Conservation (phyloP, 148 eudicot species). For the Nepenthes gracilis region DNA sequence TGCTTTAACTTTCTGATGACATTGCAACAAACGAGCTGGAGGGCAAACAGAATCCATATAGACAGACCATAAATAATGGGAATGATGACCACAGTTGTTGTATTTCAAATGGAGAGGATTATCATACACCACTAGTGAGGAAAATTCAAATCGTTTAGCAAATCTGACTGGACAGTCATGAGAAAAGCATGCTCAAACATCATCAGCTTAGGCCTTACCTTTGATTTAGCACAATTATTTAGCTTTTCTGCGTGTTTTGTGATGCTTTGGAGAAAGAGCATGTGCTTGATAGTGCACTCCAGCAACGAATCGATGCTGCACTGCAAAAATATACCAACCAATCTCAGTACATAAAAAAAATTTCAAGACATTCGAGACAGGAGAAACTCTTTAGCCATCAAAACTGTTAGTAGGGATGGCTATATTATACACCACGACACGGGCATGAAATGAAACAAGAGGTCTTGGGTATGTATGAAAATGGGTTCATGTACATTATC, state of each 20-base stretch:
- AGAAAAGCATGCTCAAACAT: not conserved
- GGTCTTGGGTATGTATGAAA: too few relatives aligned
- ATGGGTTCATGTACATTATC: too few relatives aligned
- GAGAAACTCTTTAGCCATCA: not conserved
- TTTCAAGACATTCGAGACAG: not conserved
- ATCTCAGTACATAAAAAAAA: conserved; percentile 12
- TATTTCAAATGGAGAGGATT: too few relatives aligned
- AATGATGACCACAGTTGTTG: too few relatives aligned
- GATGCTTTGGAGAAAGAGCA: conserved; percentile 66
- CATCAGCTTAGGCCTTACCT: conserved; percentile 26
- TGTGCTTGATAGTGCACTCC: conserved; percentile 87
- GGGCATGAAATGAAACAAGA: too few relatives aligned
- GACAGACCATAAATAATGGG: too few relatives aligned
- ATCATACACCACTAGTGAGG: too few relatives aligned
- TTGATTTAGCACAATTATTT: conserved; percentile 37
- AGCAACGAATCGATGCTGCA: conserved; percentile 89
- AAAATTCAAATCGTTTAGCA: not conserved
- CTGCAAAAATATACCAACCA: conserved; percentile 27
- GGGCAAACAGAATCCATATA: too few relatives aligned
- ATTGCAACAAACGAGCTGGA: too few relatives aligned
- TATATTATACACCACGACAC: too few relatives aligned
- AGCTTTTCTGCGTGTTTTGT: conserved; percentile 75
- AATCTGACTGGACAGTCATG: not conserved
- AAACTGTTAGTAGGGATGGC: not conserved
- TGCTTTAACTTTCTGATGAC: too few relatives aligned